Evolutionary conservation across 805 yeast species (phyloP).

Genomic region (Saturnispora ahearnii): DNA sequence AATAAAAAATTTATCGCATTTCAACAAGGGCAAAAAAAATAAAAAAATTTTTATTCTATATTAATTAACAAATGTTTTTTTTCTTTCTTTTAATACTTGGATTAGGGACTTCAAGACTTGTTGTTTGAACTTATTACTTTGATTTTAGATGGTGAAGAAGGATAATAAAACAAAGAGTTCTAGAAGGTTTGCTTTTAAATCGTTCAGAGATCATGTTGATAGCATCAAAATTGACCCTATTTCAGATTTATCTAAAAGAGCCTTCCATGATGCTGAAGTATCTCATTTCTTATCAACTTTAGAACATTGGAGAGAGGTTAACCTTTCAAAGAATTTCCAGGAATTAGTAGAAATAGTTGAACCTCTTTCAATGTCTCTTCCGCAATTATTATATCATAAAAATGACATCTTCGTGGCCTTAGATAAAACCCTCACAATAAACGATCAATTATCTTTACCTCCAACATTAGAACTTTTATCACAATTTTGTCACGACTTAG

Average conservation of each 20-base stretch:
- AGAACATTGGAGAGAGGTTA: conserved; percentile 83
- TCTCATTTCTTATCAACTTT: conserved; percentile 75
- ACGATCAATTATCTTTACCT: conserved; percentile 67
- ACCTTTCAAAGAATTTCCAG: conserved; percentile 63
- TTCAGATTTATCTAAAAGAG: conserved; percentile 45
- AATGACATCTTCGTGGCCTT: conserved; percentile 39
- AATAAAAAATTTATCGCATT: too few species aligned
- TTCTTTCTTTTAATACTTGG: too few species aligned
- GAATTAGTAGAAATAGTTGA: conserved; percentile 51
- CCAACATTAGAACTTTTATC: conserved; percentile 74
- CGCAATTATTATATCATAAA: conserved; percentile 73
- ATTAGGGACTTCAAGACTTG: too few species aligned
- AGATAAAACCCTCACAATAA: conserved; percentile 36
- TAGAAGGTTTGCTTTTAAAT: conserved; percentile 53
- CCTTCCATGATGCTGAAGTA: conserved; percentile 60
- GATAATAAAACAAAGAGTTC: conserved; percentile 44
- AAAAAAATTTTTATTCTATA: too few species aligned
- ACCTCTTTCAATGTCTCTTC: conserved; percentile 54
- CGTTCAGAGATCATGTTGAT: conserved; percentile 81
- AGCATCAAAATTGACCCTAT: conserved; percentile 70
- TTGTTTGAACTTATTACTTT: too few species aligned
- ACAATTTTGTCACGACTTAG: conserved; percentile 85
- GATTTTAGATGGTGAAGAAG: conserved; percentile 23
- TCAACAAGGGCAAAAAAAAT: too few species aligned
- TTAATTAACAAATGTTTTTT: too few species aligned